Evolutionary conservation across 305 asterid genomes (phyloP).

Genomic region (Fraxinus latifolia): DNA sequence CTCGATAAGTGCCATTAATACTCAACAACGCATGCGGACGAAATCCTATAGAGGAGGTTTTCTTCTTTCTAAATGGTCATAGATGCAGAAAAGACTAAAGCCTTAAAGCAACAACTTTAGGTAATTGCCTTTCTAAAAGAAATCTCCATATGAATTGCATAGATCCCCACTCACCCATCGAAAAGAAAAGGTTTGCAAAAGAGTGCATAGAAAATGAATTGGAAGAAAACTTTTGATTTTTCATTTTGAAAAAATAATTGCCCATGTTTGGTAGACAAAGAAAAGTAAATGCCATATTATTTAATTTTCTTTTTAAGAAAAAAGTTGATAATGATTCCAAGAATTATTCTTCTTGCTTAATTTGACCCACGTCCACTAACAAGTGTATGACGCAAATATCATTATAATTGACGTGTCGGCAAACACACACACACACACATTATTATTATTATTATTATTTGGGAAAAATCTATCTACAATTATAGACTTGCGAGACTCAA

Average conservation of each 20-base stretch:
- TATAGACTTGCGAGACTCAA: neutral
- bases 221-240: neutral
- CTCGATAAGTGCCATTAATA: neutral
- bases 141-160: conserved; percentile 29
- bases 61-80: conserved; percentile 14
- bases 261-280: neutral
- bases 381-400: neutral
- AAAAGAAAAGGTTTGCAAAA: conserved; percentile 7
- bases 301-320: neutral
- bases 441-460: no score
- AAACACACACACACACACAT: neutral
- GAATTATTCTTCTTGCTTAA: neutral
- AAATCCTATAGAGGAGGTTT: neutral
- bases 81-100: conserved; percentile 21
- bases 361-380: neutral
- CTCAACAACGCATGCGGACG: conserved; percentile 5
- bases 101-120: conserved; percentile 15
- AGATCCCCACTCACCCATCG: conserved; percentile 38
- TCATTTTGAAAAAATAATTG: neutral
- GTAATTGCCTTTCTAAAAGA: conserved; percentile 21
- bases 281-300: neutral
- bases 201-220: neutral
- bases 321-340: neutral
- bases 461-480: neutral
- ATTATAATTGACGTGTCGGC: neutral